These are phyloP conservation scores for Solanum habrochaites DNA, from an alignment of 257 asterid species.

Conservation along the genomic window DNA sequence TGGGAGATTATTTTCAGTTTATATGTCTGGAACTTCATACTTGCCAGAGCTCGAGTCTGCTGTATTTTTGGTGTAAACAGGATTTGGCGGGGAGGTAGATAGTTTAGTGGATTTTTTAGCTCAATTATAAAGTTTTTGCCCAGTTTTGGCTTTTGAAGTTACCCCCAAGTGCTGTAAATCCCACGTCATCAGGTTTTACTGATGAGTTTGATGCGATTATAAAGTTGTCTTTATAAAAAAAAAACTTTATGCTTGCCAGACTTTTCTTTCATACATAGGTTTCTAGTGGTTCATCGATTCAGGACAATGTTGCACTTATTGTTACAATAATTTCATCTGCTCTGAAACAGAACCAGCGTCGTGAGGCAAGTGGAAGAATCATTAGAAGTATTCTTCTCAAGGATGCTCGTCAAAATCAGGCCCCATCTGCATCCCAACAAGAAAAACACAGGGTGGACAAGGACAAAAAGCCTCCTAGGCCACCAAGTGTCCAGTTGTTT, in stretches of 20 bases:
- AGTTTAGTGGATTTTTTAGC: too few relatives aligned
- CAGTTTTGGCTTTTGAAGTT: too few relatives aligned
- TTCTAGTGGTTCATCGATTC: slow-evolving; percentile 27
- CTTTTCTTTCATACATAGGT: slow-evolving; percentile 7
- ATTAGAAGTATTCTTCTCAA: slow-evolving; percentile 62
- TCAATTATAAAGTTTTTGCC: too few relatives aligned
- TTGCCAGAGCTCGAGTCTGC: neutral
- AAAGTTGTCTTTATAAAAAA: too few relatives aligned
- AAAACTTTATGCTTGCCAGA: neutral
- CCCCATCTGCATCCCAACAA: slow-evolving; percentile 27
- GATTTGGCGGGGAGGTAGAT: too few relatives aligned
- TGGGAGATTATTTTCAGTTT: neutral
- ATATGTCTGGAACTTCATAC: neutral
- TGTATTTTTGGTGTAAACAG: too few relatives aligned
- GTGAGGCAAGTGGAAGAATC: slow-evolving; percentile 78
- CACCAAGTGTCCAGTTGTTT: slow-evolving; percentile 40
- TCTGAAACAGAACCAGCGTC: slow-evolving; percentile 46
- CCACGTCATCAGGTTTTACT: too few relatives aligned
- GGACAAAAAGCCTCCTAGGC: slow-evolving; percentile 76
- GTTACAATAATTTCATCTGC: slow-evolving; percentile 21
- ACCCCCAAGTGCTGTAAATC: too few relatives aligned
- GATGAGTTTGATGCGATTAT: too few relatives aligned
- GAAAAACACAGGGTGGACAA: slow-evolving; percentile 44
- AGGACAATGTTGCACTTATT: slow-evolving; percentile 31
- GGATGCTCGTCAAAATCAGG: slow-evolving; percentile 50